A percentile compares a stretch with the other conserved stretches of the same genome.
phyloP scores from a whole-genome alignment of 768 basidiomycete genomes.

The Rhodotorula graminis region DNA sequence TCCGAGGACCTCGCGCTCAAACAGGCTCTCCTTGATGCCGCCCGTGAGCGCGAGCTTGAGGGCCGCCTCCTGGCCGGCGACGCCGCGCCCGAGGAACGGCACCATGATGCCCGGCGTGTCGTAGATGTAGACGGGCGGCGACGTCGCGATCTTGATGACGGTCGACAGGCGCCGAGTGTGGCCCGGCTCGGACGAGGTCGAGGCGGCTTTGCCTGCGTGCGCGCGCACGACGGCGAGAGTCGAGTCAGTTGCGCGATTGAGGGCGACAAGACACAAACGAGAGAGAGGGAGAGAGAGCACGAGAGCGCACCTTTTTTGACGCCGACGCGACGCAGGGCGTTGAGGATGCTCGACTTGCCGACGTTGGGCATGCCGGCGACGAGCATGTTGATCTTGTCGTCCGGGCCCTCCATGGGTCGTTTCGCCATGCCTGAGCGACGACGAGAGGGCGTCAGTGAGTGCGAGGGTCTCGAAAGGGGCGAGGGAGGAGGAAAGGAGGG shows the following conservation, averaged over 20 bases:
- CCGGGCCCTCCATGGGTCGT: conserved; percentile 30
- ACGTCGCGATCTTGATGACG: conserved; percentile 72
- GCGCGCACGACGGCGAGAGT: too few relatives aligned
- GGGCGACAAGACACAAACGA: neutral
- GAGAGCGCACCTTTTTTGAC: conserved; percentile 68
- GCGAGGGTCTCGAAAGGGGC: neutral
- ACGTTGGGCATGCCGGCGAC: conserved; percentile 99
- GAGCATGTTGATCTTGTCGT: conserved; percentile 54
- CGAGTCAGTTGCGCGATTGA: neutral
- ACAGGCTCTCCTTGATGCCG: conserved; percentile 52
- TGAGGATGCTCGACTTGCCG: conserved; percentile 90
- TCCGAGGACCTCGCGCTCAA: conserved; percentile 47
- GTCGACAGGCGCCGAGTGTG: conserved; percentile 84
- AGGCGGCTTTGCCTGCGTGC: conserved; percentile 68
- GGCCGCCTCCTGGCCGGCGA: conserved; percentile 79
- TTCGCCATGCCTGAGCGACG: conserved; percentile 16
- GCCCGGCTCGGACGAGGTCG: conserved; percentile 82
- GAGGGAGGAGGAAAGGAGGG: too few relatives aligned
- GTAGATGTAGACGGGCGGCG: conserved; percentile 79
- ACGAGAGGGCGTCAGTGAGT: rapidly evolving
- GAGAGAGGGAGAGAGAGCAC: too few relatives aligned
- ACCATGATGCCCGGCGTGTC: conserved; percentile 98
- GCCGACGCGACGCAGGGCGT: conserved; percentile 79
- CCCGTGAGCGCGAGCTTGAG: conserved; percentile 90
- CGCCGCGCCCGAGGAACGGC: conserved; percentile 82